Evolutionary conservation across 2,329 filamentous ascomycete genomes (phyloP).

Genomic region (Penicillium sp.): DNA sequence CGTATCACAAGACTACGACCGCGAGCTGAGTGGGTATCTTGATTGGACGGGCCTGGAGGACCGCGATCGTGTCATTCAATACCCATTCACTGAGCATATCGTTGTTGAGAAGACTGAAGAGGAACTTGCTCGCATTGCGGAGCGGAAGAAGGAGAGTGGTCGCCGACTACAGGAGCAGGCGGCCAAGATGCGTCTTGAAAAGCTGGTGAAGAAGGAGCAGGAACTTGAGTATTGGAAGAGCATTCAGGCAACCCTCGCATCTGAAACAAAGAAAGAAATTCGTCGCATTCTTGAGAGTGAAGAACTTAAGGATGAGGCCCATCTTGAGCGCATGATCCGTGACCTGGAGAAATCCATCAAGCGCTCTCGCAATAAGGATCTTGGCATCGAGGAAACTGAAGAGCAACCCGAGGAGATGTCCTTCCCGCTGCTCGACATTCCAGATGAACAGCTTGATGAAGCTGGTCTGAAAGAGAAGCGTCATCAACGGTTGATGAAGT

Average conservation of each 20-base stretch:
- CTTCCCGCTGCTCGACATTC: slow-evolving; percentile 83
- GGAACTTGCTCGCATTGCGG: slow-evolving; percentile 83
- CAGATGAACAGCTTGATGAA: slow-evolving; percentile 91
- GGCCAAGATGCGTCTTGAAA: slow-evolving; percentile 94
- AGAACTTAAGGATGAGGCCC: slow-evolving; percentile 86
- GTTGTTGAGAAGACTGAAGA: slow-evolving; percentile 90
- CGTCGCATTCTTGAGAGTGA: slow-evolving; percentile 82
- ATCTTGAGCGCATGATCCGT: slow-evolving; percentile 78
- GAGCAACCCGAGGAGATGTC: slow-evolving; percentile 76
- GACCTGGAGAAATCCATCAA: slow-evolving; percentile 89
- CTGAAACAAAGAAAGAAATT: slow-evolving; percentile 86
- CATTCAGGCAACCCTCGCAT: slow-evolving; percentile 68
- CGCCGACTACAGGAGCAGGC: slow-evolving; percentile 90
- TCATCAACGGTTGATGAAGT: slow-evolving; percentile 88
- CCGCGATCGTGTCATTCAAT: slow-evolving; percentile 83
- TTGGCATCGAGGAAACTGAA: slow-evolving; percentile 78
- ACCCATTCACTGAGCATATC: slow-evolving; percentile 89
- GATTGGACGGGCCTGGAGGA: slow-evolving; percentile 93
- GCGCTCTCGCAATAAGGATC: slow-evolving; percentile 87
- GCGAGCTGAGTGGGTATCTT: slow-evolving; percentile 72
- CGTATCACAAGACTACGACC: slow-evolving; percentile 77
- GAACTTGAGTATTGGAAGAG: slow-evolving; percentile 92
- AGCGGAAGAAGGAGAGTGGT: slow-evolving; percentile 93
- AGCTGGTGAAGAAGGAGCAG: slow-evolving; percentile 91
- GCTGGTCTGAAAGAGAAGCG: slow-evolving; percentile 87